A percentile compares a stretch with the other conserved stretches of the same genome.
Conservation (phyloP, 805 yeast genomes). For the Starmerella bombi region DNA sequence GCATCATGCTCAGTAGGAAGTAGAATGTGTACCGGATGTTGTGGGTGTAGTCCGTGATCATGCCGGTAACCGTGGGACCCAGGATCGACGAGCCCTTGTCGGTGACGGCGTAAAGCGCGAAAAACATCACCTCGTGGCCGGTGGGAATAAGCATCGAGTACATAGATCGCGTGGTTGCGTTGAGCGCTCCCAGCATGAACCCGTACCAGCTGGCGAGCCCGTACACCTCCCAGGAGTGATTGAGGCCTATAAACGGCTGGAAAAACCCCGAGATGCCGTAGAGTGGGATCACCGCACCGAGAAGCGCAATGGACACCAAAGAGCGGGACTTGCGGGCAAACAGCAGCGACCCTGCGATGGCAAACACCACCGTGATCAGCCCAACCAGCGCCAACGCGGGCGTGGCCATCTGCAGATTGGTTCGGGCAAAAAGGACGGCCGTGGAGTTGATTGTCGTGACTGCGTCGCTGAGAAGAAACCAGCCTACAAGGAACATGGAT, state of each 20-base stretch:
- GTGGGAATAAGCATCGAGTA: slow-evolving; percentile 57
- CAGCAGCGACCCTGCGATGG: slow-evolving; percentile 50
- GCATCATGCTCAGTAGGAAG: slow-evolving; percentile 41
- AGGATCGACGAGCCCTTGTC: slow-evolving; percentile 68
- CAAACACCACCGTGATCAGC: slow-evolving; percentile 50
- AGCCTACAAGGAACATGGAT: slow-evolving; percentile 49
- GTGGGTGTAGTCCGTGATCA: slow-evolving; percentile 59
- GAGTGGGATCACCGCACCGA: slow-evolving; percentile 49
- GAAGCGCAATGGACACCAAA: slow-evolving; percentile 41
- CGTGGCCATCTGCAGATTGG: slow-evolving; percentile 56
- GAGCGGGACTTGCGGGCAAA: slow-evolving; percentile 39
- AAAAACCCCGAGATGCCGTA: slow-evolving; percentile 60
- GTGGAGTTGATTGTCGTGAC: slow-evolving; percentile 68
- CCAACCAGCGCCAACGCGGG: slow-evolving; percentile 53
- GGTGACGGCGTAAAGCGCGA: slow-evolving; percentile 62
- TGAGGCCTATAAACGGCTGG: slow-evolving; percentile 42
- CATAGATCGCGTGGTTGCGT: slow-evolving; percentile 55
- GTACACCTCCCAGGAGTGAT: slow-evolving; percentile 55
- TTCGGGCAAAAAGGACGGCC: slow-evolving; percentile 61
- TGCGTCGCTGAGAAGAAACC: slow-evolving; percentile 69
- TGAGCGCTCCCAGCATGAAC: slow-evolving; percentile 55
- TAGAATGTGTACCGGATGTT: slow-evolving; percentile 62
- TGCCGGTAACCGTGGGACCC: slow-evolving; percentile 62
- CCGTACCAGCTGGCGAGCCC: slow-evolving; percentile 64
- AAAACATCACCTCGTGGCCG: slow-evolving; percentile 64